Percentiles rank a stretch among this genome's conserved stretches.
Evolutionary conservation across 148 eudicot genomes (phyloP).

Genomic region (Chenopodium quinoa): DNA sequence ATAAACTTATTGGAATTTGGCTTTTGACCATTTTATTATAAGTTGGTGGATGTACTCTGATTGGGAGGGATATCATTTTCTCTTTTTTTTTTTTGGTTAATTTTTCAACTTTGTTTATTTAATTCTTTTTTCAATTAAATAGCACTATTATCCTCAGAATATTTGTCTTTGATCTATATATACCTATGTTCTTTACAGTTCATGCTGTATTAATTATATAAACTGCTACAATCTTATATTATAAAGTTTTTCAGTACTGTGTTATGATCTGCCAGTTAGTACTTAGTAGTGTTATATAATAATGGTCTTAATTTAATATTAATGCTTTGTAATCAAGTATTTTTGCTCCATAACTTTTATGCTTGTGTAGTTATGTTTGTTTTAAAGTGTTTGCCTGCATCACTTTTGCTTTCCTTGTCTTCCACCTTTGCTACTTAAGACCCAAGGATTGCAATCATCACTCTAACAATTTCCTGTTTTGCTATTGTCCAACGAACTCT

Average conservation of each 20-base stretch:
- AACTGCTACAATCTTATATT: constrained; percentile 6
- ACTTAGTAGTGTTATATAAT: not conserved
- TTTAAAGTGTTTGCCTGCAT: constrained; percentile 1
- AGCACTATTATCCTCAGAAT: constrained; percentile 21
- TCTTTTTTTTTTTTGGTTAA: not conserved
- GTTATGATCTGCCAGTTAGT: constrained; percentile 9
- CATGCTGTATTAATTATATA: not conserved
- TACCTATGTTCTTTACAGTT: constrained; percentile 19
- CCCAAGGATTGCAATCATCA: no score
- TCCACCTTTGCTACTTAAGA: not conserved
- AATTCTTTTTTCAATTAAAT: not conserved
- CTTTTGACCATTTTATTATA: constrained; percentile 25
- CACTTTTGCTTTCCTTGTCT: constrained; percentile 5
- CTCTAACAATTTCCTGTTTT: no score
- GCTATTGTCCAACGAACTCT: no score
- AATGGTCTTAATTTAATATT: not conserved
- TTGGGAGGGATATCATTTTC: not conserved
- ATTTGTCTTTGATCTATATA: constrained; percentile 13
- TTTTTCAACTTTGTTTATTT: not conserved
- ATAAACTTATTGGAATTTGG: constrained; percentile 27
- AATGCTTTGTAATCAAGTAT: not conserved
- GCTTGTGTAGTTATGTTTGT: constrained; percentile 9
- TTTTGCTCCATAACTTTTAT: not conserved
- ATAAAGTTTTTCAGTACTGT: not conserved
- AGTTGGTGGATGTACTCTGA: constrained; percentile 29